Base-by-base conservation (phyloP, 345 rosid species). In the Arabis hirsuta region DNA sequence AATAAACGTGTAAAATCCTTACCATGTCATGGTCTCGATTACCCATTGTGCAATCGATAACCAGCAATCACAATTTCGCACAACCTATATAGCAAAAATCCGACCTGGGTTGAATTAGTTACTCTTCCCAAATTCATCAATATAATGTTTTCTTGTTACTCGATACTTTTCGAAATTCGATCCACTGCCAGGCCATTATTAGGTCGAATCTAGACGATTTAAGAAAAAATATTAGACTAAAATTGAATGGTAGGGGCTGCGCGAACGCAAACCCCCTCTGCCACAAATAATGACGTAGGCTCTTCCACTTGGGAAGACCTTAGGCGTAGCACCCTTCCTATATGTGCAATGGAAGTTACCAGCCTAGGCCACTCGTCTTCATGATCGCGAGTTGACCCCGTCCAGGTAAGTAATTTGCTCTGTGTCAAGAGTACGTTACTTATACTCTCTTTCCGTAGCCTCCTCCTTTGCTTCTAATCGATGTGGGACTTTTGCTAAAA, bases 261-360 rank as follows among this genome's bases (percentile, higher is more conserved):
- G 86, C 88, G 86, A 52, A 84, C 81, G 85, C 89, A 81, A 73
- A 84, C 79, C 89, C 80, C 83, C 81, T 0, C 86, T 71, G 3
- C 73, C 74, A 83, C 84, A 84, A 87, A 84, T 83, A 78, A 82
- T 85, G 85, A 80, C 81, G 81, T 54, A 84, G 87, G 81, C 88
- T 84, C 92, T 83, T 65, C 85, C 76, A 31, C 82, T 9, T 66
- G 77, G 79, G 78, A 67, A 78, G 84, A 81, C 80, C 78, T 81
- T 81, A 77, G 3, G 61, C 76, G 36, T 32, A 77, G 76, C 76
- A 66, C 81, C 81, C 81, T 41, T 69, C 83, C 67, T 2, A 0
- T 0, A 0, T 4, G 83, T 80, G 79, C 83, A 77, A 77, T 77
- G 79, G 67, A 65, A 26, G 79, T 73, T 64, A 60, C 77, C 70